phyloP scores from a whole-genome alignment of 2,329 filamentous ascomycete species.

The Mycosphaerella sp. region DNA sequence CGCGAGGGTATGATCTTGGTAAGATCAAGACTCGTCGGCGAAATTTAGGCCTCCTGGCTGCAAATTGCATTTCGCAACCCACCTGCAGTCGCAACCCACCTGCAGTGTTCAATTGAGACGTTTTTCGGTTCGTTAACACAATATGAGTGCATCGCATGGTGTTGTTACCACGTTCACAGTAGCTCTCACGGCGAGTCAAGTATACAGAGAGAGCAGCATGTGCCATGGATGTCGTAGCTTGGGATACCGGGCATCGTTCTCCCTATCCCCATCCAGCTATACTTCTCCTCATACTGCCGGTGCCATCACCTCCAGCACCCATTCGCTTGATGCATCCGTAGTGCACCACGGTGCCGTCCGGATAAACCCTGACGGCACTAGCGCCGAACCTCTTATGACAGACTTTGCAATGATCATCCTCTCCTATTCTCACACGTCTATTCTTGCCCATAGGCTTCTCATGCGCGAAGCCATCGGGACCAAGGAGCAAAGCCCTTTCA shows the following conservation, averaged over 20 bases:
- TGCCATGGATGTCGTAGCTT: neutral
- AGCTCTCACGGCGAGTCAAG: neutral
- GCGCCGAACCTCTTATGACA: slow-evolving; percentile 91
- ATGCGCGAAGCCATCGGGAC: slow-evolving; percentile 62
- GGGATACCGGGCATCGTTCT: neutral
- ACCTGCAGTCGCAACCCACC: too few species aligned
- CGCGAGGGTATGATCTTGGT: too few species aligned
- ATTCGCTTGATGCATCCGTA: slow-evolving; percentile 40
- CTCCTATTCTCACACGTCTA: slow-evolving; percentile 69
- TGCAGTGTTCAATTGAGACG: too few species aligned
- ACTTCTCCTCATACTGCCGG: slow-evolving; percentile 1
- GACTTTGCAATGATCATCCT: slow-evolving; percentile 84
- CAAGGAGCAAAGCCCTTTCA: slow-evolving; percentile 67
- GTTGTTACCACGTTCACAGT: too few species aligned
- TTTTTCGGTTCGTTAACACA: too few species aligned
- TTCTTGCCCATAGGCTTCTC: slow-evolving; percentile 48
- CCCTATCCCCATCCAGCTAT: slow-evolving; percentile 2
- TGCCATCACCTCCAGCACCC: slow-evolving; percentile 11
- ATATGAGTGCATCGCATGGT: too few species aligned
- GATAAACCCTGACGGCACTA: slow-evolving; percentile 83
- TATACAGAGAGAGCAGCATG: neutral
- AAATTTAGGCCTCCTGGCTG: too few species aligned
- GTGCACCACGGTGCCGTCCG: slow-evolving; percentile 54
- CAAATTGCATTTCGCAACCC: too few species aligned
- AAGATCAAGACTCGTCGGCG: too few species aligned